Conservation (phyloP, 208 protist species). For the Kentomonas sorsogonicus region DNA sequence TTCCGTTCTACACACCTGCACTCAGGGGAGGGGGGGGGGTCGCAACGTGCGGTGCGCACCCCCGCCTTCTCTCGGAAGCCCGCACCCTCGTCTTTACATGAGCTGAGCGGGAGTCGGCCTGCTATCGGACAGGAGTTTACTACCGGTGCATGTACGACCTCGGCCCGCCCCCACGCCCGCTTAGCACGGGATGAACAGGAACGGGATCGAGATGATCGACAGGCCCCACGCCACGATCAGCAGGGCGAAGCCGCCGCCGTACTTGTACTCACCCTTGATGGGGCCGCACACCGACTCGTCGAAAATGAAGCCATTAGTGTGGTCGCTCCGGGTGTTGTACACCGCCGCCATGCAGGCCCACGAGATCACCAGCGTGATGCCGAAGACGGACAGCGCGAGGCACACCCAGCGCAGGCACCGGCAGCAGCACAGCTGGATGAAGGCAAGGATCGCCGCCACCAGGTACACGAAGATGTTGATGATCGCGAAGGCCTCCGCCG, state of each 20-base stretch:
- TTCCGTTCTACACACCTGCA: too few species aligned
- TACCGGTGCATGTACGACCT: too few species aligned
- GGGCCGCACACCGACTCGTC: not conserved
- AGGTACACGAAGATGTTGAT: constrained; percentile 25
- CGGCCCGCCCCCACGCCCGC: too few species aligned
- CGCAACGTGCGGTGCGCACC: too few species aligned
- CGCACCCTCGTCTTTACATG: too few species aligned
- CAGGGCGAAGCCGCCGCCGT: constrained; percentile 42
- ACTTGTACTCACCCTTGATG: constrained; percentile 19
- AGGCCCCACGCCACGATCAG: constrained; percentile 35
- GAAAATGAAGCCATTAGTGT: not conserved
- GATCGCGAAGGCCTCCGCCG: constrained; percentile 34
- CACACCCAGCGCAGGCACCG: constrained; percentile 32
- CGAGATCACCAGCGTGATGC: not conserved
- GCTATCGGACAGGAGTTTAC: too few species aligned
- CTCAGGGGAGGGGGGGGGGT: too few species aligned
- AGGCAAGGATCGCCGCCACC: constrained; percentile 21
- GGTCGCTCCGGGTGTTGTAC: not conserved
- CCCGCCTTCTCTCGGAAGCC: too few species aligned
- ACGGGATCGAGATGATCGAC: constrained; percentile 32
- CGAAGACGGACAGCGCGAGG: constrained; percentile 25
- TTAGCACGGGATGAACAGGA: constrained; percentile 42
- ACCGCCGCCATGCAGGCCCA: not conserved
- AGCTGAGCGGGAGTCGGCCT: too few species aligned
- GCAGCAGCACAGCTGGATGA: constrained; percentile 45